phyloP scores from a whole-genome alignment of 768 basidiomycete species.

The Boletus pseudopeckii region DNA sequence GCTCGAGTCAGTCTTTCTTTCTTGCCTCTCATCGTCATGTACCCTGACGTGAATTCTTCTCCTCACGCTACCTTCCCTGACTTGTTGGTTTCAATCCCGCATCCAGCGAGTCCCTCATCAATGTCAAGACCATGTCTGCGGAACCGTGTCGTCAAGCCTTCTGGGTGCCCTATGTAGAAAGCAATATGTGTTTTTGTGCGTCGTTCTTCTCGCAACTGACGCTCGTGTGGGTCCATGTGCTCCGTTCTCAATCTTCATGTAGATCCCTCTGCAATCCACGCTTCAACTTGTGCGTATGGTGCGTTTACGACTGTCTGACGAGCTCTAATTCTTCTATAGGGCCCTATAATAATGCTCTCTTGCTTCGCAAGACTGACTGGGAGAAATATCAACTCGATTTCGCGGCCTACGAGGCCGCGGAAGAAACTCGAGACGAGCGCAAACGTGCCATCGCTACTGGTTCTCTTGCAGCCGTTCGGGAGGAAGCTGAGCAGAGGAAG shows the following conservation, averaged over 20 bases:
- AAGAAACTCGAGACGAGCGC: not conserved
- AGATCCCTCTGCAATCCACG: not conserved
- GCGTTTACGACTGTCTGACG: not conserved
- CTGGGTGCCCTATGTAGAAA: constrained; percentile 26
- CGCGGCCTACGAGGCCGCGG: not conserved
- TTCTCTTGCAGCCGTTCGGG: not conserved
- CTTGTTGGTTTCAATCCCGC: not conserved
- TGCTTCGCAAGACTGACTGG: constrained; percentile 23
- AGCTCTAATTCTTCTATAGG: constrained; percentile 11
- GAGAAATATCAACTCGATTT: constrained; percentile 3
- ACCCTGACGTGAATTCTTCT: not conserved
- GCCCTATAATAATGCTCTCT: constrained; percentile 4
- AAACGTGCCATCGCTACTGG: not conserved
- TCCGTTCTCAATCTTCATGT: not conserved
- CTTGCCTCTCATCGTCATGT: not conserved
- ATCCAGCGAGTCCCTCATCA: constrained; percentile 14
- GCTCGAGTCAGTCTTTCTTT: constrained; percentile 12
- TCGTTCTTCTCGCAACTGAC: not conserved
- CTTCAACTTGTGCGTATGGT: constrained; percentile 13
- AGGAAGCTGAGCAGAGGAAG: not conserved
- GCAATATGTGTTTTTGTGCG: constrained; percentile 21
- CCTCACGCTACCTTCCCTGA: too few species aligned
- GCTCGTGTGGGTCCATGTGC: not conserved
- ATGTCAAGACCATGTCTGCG: not conserved
- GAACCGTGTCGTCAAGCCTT: not conserved